Evolutionary conservation across 345 rosid species (phyloP).

Genomic region (Aquilaria sinensis): DNA sequence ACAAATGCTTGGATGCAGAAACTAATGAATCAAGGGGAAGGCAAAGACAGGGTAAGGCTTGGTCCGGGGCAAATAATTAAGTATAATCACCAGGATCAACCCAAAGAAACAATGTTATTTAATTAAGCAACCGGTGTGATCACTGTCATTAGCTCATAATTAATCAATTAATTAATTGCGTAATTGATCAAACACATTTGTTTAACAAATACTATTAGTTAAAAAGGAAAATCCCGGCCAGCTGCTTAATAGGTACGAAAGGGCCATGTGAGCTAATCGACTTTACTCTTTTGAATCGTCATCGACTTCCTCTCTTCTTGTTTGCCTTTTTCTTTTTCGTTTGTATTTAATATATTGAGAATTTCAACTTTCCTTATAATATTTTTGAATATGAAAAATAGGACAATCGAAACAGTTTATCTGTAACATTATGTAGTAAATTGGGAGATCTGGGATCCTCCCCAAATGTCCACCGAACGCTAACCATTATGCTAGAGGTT

Average conservation of each 20-base stretch:
- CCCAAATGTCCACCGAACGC: too few species aligned
- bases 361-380: too few species aligned
- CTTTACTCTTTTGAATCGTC: background rate
- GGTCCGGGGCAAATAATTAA: background rate
- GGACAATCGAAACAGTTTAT: background rate
- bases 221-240: too few species aligned
- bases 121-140: too few species aligned
- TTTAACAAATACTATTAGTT: too few species aligned
- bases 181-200: background rate
- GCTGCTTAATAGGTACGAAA: constrained; percentile 2
- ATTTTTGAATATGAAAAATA: background rate
- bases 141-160: constrained; percentile 13
- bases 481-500: too few species aligned
- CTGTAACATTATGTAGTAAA: too few species aligned
- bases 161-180: background rate
- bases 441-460: too few species aligned
- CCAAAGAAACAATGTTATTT: too few species aligned
- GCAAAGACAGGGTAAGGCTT: background rate
- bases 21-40: background rate
- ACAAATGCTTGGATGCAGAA: too few species aligned
- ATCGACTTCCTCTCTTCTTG: background rate
- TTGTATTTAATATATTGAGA: too few species aligned
- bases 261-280: constrained; percentile 10
- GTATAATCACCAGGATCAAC: background rate
- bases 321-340: background rate